These are phyloP conservation scores for Penicillium goetzii DNA, from an alignment of 495 filamentous ascomycete genomes.

Conservation along the genomic window DNA sequence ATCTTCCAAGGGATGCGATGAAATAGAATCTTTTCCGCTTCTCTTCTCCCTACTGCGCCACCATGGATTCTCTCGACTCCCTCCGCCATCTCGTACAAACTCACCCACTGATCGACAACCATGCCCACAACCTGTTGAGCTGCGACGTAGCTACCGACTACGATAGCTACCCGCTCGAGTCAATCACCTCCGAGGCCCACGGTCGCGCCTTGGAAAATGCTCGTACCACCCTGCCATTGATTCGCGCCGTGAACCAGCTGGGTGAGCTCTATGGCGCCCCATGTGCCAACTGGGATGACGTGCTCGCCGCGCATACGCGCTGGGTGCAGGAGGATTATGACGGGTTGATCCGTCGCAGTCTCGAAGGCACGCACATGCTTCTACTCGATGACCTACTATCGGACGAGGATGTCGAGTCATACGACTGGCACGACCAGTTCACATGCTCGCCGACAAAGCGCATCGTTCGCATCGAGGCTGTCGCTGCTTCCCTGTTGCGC, in stretches of 20 bases:
- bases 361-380: slow-evolving; percentile 74
- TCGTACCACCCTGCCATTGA: slow-evolving; percentile 64
- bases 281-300: slow-evolving; percentile 59
- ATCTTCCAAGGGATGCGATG: background rate
- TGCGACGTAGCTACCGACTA: slow-evolving; percentile 36
- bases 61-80: slow-evolving; percentile 38
- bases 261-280: slow-evolving; percentile 63
- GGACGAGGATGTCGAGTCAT: slow-evolving; percentile 60
- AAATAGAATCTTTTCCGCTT: slow-evolving; percentile 3
- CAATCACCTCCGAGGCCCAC: slow-evolving; percentile 75
- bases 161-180: slow-evolving; percentile 48
- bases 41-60: slow-evolving; percentile 13
- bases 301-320: slow-evolving; percentile 61
- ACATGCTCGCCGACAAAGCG: slow-evolving; percentile 66
- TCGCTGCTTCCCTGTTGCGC: slow-evolving; percentile 68
- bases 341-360: slow-evolving; percentile 63
- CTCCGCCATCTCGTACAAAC: slow-evolving; percentile 57
- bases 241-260: slow-evolving; percentile 73
- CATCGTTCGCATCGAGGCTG: slow-evolving; percentile 82
- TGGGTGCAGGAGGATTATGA: slow-evolving; percentile 59
- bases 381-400: slow-evolving; percentile 80
- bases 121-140: slow-evolving; percentile 78
- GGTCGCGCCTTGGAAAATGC: slow-evolving; percentile 66
- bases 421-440: slow-evolving; percentile 72
- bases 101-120: slow-evolving; percentile 85